phyloP scores from a whole-genome alignment of 306 rosid species.

The Glycyrrhiza uralensis region DNA sequence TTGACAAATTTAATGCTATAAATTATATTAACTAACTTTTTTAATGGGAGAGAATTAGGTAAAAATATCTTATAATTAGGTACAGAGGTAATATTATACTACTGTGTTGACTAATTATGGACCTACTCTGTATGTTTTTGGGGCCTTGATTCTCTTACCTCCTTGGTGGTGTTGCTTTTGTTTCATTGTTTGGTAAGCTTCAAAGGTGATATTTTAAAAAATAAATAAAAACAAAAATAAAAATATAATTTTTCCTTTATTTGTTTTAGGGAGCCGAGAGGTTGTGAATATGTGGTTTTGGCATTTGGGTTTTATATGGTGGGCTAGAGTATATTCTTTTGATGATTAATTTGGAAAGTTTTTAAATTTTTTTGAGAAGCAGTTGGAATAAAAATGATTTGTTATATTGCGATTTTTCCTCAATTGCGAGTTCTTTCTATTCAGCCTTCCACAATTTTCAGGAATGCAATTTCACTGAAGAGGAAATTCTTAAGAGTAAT shows the following conservation, averaged over 20 bases:
- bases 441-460: neutral
- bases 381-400: neutral
- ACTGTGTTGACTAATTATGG: conserved; percentile 68
- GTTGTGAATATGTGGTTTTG: neutral
- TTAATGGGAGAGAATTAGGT: no score
- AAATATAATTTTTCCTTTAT: no score
- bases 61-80: no score
- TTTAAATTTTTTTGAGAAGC: neutral
- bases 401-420: neutral
- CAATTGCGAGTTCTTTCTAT: neutral
- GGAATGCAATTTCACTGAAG: neutral
- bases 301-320: neutral
- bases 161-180: conserved; percentile 52
- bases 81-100: no score
- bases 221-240: no score
- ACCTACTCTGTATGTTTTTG: conserved; percentile 50
- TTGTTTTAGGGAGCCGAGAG: neutral
- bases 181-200: conserved; percentile 68
- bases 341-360: neutral
- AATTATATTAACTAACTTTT: no score
- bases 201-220: neutral
- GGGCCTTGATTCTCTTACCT: conserved; percentile 50
- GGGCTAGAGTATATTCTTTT: neutral
- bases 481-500: neutral
- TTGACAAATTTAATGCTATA: no score